These are phyloP conservation scores for Aspergillus neoniger DNA, from an alignment of 2,329 filamentous ascomycete species.

Conservation along the genomic window DNA sequence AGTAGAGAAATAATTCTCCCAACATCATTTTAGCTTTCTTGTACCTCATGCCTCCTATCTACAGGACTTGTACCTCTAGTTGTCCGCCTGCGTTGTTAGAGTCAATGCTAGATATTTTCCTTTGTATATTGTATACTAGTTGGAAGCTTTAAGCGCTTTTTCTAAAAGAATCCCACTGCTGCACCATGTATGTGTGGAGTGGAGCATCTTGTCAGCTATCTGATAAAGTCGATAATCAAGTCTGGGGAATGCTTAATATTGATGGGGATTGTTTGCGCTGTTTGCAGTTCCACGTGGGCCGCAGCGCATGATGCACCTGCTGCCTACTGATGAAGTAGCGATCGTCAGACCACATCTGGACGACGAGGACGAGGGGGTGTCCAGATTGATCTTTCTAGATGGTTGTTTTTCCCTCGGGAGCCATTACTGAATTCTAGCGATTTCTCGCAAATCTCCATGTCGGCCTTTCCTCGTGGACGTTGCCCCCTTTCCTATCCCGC, in stretches of 20 bases:
- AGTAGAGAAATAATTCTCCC: constrained; percentile 52
- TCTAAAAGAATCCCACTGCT: not conserved
- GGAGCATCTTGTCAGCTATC: not conserved
- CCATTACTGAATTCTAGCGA: constrained; percentile 8
- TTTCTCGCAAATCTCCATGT: constrained; percentile 23
- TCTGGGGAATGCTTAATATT: constrained; percentile 17
- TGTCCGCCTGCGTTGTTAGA: constrained; percentile 39
- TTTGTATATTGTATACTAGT: constrained; percentile 12
- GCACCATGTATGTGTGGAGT: not conserved
- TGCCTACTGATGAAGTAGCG: not conserved
- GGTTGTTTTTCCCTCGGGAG: not conserved
- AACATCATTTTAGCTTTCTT: constrained; percentile 33
- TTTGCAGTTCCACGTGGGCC: constrained; percentile 23
- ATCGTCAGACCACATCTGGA: constrained; percentile 4
- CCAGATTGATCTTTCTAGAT: not conserved
- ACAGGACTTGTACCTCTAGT: constrained; percentile 45
- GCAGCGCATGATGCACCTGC: constrained; percentile 13
- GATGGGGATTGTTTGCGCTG: constrained; percentile 22
- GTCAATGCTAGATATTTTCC: constrained; percentile 39
- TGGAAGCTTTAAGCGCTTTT: too few species aligned
- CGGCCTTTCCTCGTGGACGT: constrained; percentile 18
- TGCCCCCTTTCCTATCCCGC: constrained; percentile 23
- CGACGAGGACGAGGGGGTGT: constrained; percentile 7
- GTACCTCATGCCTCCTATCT: constrained; percentile 33
- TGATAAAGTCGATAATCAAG: not conserved